Evolutionary conservation across 2,329 filamentous ascomycete species (phyloP), one percentile per base, ranked within the genome.

Genomic region (Trichoderma sp.): DNA sequence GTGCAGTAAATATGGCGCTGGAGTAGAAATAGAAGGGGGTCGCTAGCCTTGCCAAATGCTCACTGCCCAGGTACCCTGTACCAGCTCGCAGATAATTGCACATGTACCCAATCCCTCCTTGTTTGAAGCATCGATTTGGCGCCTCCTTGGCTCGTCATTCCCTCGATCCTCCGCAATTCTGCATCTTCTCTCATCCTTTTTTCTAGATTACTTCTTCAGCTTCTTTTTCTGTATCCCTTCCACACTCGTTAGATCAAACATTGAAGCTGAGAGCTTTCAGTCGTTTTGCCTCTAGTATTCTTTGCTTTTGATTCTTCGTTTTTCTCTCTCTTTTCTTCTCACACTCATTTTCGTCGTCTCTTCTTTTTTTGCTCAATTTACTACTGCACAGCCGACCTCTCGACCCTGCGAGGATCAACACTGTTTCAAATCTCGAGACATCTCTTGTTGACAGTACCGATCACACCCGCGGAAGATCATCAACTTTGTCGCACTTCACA

Each of bases 51-150:
- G 53, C 21, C 29, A 14, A 3, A 41, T n/a, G 31, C 35, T 29
- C 38, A 31, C 27, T 31, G 41, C 69, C 69, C 69, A 31, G 7
- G 67, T 71, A 71, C 53, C 67, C 67, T 29, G 50, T 71, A 71
- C 67, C 67, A 6, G 67, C 53, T n/a, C 18, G 3, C 12, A 18
- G 35, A 24, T 45, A 31, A 24, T 21, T 16, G 50, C 53, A 9
- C 53, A 71, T 27, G 67, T 71, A 71, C 38, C 60, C 18, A 29
- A 21, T 41, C 67, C 67, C 69, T 72, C 69, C 69, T 53, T 62
- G 69, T 72, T 72, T 64, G 69, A 62, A 63, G 69, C 69, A 24
- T 72, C 69, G 59, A 72, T 72, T 72, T 72, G 69, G 69, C 69
- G 69, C 59, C 69, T 72, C 69, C 69, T 72, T 33, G 56, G 69